Conservation (phyloP, 805 yeast genomes). For the Sugiyamaella lignohabitans region DNA sequence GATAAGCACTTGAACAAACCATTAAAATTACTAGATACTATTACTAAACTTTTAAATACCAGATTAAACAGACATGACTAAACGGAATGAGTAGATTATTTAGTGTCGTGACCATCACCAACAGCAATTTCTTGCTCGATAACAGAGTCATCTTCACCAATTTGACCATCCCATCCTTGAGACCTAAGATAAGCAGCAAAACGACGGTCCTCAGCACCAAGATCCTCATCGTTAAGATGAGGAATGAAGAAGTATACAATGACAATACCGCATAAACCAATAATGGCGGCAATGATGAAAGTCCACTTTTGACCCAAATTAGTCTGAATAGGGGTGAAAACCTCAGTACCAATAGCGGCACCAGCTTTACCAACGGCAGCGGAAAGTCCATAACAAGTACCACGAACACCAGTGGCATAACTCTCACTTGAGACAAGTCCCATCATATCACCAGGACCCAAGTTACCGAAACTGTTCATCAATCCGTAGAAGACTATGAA, state of each 20-base stretch:
- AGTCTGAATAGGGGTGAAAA: slow-evolving; percentile 59
- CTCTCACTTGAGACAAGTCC: slow-evolving; percentile 63
- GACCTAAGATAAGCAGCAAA: slow-evolving; percentile 53
- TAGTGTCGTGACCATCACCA: no score
- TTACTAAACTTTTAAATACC: no score
- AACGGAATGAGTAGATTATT: no score
- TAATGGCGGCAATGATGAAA: slow-evolving; percentile 68
- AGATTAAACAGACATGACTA: no score
- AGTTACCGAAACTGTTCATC: slow-evolving; percentile 62
- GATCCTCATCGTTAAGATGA: slow-evolving; percentile 62
- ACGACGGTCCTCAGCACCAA: slow-evolving; percentile 53
- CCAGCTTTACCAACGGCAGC: slow-evolving; percentile 83
- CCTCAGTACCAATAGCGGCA: slow-evolving; percentile 75
- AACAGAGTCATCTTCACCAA: slow-evolving; percentile 30
- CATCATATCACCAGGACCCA: slow-evolving; percentile 75
- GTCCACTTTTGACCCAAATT: slow-evolving; percentile 68
- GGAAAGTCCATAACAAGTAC: slow-evolving; percentile 65
- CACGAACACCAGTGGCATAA: slow-evolving; percentile 72
- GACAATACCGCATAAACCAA: slow-evolving; percentile 60
- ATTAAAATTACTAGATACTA: no score
- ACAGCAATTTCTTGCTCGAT: not conserved
- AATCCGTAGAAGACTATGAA: slow-evolving; percentile 70
- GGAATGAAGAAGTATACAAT: slow-evolving; percentile 60
- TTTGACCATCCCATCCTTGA: slow-evolving; percentile 50
- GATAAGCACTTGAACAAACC: no score